These are phyloP conservation scores for Podaxis pistillaris DNA, from an alignment of 768 basidiomycete genomes.

Conservation along the genomic window DNA sequence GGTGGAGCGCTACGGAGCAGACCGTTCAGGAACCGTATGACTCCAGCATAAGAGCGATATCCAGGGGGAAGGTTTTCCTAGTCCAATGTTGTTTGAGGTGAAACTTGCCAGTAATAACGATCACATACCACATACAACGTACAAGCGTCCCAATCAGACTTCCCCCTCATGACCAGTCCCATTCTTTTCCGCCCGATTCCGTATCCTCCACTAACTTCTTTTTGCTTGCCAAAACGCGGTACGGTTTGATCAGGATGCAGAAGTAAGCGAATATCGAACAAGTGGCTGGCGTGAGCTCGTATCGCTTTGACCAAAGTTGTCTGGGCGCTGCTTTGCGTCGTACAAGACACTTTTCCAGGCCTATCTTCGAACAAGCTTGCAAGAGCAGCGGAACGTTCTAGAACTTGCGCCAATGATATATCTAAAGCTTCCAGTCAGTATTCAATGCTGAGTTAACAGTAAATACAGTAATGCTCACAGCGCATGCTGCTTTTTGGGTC, in stretches of 20 bases:
- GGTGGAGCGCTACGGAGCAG: slow-evolving; percentile 28
- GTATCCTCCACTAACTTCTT: slow-evolving; percentile 45
- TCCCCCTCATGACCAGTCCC: slow-evolving; percentile 29
- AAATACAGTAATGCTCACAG: slow-evolving; percentile 48
- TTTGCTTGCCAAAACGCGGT: slow-evolving; percentile 26
- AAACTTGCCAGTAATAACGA: background rate
- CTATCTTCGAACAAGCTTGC: slow-evolving; percentile 23
- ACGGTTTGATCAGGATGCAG: slow-evolving; percentile 30
- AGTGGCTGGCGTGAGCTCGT: slow-evolving; percentile 42
- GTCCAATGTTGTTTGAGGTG: background rate
- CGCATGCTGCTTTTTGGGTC: background rate
- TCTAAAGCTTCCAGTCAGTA: slow-evolving; percentile 33
- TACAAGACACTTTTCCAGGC: slow-evolving; percentile 13
- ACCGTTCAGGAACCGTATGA: slow-evolving; percentile 42
- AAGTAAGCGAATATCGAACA: slow-evolving; percentile 62
- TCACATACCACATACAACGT: slow-evolving; percentile 67
- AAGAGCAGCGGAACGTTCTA: slow-evolving; percentile 37
- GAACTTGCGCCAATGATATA: slow-evolving; percentile 56
- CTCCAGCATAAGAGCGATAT: slow-evolving; percentile 48
- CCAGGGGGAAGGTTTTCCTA: slow-evolving; percentile 72
- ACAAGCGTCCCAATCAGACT: slow-evolving; percentile 56
- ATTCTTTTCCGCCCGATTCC: slow-evolving; percentile 59
- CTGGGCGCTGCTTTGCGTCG: slow-evolving; percentile 29
- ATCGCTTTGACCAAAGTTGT: slow-evolving; percentile 55
- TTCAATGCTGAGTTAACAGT: background rate